Percentiles rank a stretch among this genome's conserved stretches.
These are phyloP conservation scores for Yarrowia yakushimensis DNA, from an alignment of 805 yeast genomes.

Conservation along the genomic window DNA sequence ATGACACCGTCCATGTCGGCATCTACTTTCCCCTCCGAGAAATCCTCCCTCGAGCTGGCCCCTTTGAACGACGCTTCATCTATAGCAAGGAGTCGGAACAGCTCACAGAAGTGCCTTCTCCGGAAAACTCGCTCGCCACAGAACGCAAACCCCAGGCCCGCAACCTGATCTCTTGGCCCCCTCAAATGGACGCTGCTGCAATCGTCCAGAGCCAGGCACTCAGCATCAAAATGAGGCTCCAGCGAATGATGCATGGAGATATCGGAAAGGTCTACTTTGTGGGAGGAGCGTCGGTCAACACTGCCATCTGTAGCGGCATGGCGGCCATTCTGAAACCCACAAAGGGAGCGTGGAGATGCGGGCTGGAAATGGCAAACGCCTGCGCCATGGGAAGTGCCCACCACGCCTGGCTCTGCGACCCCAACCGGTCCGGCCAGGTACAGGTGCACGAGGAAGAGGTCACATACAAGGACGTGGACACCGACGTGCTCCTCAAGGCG, in stretches of 20 bases:
- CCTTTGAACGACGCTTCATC: conserved; percentile 39
- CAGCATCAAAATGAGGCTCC: conserved; percentile 74
- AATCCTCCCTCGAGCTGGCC: conserved; percentile 72
- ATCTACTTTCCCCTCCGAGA: conserved; percentile 88
- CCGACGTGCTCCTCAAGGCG: not conserved
- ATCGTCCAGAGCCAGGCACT: conserved; percentile 86
- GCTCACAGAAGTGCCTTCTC: not conserved
- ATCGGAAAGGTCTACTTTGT: conserved; percentile 63
- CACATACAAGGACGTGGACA: not conserved
- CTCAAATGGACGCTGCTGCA: conserved; percentile 63
- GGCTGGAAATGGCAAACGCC: conserved; percentile 77
- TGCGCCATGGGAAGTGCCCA: conserved; percentile 78
- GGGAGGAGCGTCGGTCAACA: conserved; percentile 81
- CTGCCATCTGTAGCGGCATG: conserved; percentile 63
- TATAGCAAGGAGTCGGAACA: conserved; percentile 26
- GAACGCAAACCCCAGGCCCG: not conserved
- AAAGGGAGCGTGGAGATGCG: conserved; percentile 52
- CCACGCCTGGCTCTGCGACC: conserved; percentile 15
- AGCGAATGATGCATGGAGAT: conserved; percentile 60
- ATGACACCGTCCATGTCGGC: conserved; percentile 48
- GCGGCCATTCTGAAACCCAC: conserved; percentile 66
- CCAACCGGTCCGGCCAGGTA: not conserved
- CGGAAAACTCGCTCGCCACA: not conserved
- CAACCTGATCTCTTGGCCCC: conserved; percentile 26
- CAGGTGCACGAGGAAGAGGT: conserved; percentile 2